Conservation (phyloP, 1,139 yeast species). For the Pichia sp. region DNA sequence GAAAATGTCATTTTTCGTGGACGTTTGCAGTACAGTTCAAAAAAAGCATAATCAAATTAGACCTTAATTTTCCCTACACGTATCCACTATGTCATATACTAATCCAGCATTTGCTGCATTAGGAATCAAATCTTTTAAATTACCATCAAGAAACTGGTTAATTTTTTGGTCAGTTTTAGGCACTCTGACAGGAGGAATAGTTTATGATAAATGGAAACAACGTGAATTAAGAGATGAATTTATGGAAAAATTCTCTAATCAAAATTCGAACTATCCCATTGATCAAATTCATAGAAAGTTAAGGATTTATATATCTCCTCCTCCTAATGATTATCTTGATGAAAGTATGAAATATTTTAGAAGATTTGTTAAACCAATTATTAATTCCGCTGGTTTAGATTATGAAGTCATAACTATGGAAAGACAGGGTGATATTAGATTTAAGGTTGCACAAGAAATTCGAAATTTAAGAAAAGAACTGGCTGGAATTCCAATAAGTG, state of each 20-base stretch:
- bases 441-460: constrained; percentile 74
- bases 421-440: constrained; percentile 85
- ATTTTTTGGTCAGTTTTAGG: constrained; percentile 76
- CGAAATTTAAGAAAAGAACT: constrained; percentile 49
- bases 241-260: constrained; percentile 50
- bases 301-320: constrained; percentile 85
- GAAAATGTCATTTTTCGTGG: background rate
- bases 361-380: constrained; percentile 76
- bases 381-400: constrained; percentile 83
- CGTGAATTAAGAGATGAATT: constrained; percentile 57
- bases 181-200: constrained; percentile 60
- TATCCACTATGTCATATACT: constrained; percentile 34
- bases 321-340: constrained; percentile 87
- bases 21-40: no score
- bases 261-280: constrained; percentile 29
- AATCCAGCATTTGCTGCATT: constrained; percentile 85
- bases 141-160: constrained; percentile 92
- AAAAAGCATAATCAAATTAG: background rate
- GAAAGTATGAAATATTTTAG: constrained; percentile 69
- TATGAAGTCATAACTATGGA: constrained; percentile 68
- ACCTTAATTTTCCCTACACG: no score
- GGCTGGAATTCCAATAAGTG: constrained; percentile 18
- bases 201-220: constrained; percentile 75
- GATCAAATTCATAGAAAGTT: constrained; percentile 64
- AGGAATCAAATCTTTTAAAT: constrained; percentile 71